phyloP scores from a whole-genome alignment of 2,329 filamentous ascomycete species.

The Exophiala xenobiotica region DNA sequence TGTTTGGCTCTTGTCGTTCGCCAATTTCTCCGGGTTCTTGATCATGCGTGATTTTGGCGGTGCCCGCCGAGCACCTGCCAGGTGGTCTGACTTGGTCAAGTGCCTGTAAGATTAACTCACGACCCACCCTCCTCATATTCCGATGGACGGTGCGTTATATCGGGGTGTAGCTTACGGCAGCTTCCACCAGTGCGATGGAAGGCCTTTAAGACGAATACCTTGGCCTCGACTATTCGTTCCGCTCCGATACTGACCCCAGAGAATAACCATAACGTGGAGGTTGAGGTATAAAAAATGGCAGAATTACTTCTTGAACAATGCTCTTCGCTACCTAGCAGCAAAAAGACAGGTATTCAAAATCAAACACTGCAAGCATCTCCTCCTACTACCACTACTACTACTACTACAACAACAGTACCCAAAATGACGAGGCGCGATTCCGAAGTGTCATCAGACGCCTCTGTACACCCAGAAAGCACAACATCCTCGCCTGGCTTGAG shows the following conservation, averaged over 20 bases:
- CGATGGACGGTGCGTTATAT: not conserved
- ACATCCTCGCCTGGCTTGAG: not conserved
- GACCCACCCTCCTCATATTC: not conserved
- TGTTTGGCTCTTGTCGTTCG: no score
- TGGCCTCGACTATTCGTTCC: not conserved
- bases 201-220: not conserved
- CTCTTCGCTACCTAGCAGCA: not conserved
- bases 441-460: not conserved
- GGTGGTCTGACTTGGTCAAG: conserved; percentile 13
- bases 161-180: not conserved
- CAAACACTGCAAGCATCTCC: not conserved
- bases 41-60: conserved; percentile 20
- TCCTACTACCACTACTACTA: not conserved
- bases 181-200: conserved; percentile 1
- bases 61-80: conserved; percentile 4
- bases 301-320: not conserved
- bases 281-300: not conserved
- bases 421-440: conserved; percentile 14
- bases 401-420: conserved; percentile 6
- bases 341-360: not conserved
- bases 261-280: not conserved
- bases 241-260: conserved; percentile 1
- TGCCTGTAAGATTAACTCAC: no score
- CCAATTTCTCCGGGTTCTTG: not conserved
- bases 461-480: conserved; percentile 2